These are phyloP conservation scores for Purpureocillium takamizusanense DNA, from an alignment of 2,329 filamentous ascomycete species.

Conservation along the genomic window DNA sequence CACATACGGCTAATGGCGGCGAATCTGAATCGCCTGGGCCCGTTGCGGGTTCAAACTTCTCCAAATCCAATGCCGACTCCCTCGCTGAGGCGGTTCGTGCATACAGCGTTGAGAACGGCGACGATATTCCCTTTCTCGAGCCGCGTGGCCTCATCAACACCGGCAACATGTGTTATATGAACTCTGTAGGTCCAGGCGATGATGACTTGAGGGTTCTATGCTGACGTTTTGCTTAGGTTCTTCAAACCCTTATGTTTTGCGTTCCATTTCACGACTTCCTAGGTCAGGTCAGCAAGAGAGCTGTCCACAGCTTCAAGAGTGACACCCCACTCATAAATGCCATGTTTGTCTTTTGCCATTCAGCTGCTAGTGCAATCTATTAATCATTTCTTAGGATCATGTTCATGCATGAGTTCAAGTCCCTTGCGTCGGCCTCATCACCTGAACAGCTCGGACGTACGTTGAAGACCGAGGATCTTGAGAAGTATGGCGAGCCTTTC, in stretches of 20 bases:
- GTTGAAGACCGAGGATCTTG: constrained; percentile 74
- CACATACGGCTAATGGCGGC: constrained; percentile 15
- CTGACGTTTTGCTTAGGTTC: constrained; percentile 52
- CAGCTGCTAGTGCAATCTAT: constrained; percentile 1
- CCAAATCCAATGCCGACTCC: constrained; percentile 42
- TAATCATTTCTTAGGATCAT: constrained; percentile 86
- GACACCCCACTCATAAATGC: constrained; percentile 90
- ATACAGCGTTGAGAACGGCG: constrained; percentile 57
- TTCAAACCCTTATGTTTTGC: constrained; percentile 93
- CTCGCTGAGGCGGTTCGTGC: constrained; percentile 68
- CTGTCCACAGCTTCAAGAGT: constrained; percentile 86
- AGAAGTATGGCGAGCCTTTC: constrained; percentile 84
- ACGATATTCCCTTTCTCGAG: constrained; percentile 75
- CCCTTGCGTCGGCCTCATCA: constrained; percentile 70
- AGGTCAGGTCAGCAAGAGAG: constrained; percentile 74
- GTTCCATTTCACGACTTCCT: constrained; percentile 91
- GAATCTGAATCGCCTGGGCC: constrained; percentile 8
- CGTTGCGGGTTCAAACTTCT: constrained; percentile 23
- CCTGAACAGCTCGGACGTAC: constrained; percentile 63
- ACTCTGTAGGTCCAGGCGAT: constrained; percentile 64
- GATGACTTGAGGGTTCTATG: background rate
- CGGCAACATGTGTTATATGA: constrained; percentile 99
- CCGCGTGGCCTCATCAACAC: constrained; percentile 92
- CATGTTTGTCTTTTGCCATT: too few relatives aligned
- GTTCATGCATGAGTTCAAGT: constrained; percentile 87